Evolutionary conservation across 768 basidiomycete genomes (phyloP).

Genomic region (Mrakia frigida): DNA sequence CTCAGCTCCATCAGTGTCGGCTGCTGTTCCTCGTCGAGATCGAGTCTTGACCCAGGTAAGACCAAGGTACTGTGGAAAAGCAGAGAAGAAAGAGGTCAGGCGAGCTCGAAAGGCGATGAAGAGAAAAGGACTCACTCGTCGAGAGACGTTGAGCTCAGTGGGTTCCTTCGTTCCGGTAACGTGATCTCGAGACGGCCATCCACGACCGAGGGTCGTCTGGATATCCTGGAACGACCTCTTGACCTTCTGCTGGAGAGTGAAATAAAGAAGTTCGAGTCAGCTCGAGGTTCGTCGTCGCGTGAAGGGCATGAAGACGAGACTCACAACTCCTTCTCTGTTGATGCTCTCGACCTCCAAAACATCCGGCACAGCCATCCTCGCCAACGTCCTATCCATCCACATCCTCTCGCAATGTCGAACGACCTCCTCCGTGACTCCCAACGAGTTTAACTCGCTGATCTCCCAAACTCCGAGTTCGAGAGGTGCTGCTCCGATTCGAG

Average conservation of each 20-base stretch:
- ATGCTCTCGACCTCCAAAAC: constrained; percentile 10
- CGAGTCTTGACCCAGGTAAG: constrained; percentile 23
- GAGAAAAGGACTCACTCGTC: constrained; percentile 2
- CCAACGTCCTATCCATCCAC: constrained; percentile 22
- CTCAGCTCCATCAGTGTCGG: not conserved
- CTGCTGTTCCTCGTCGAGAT: constrained; percentile 5
- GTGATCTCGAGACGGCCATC: constrained; percentile 25
- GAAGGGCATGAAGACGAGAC: not conserved
- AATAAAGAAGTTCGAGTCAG: not conserved
- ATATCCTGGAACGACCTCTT: constrained; percentile 16
- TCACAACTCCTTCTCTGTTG: not conserved
- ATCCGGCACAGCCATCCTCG: constrained; percentile 22
- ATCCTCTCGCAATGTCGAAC: constrained; percentile 19
- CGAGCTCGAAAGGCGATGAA: no score
- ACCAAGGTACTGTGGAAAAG: constrained; percentile 11
- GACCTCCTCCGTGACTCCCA: not conserved
- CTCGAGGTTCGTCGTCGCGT: not conserved
- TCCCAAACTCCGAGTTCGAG: constrained; percentile 28
- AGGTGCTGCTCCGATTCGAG: constrained; percentile 28
- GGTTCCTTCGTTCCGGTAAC: constrained; percentile 9
- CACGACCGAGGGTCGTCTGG: constrained; percentile 3
- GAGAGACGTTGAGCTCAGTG: not conserved
- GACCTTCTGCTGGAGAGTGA: not conserved
- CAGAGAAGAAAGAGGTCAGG: no score
- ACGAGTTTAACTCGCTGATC: constrained; percentile 6